phyloP scores from a whole-genome alignment of 352 stramenopile species.

The Globisporangium emineosum region DNA sequence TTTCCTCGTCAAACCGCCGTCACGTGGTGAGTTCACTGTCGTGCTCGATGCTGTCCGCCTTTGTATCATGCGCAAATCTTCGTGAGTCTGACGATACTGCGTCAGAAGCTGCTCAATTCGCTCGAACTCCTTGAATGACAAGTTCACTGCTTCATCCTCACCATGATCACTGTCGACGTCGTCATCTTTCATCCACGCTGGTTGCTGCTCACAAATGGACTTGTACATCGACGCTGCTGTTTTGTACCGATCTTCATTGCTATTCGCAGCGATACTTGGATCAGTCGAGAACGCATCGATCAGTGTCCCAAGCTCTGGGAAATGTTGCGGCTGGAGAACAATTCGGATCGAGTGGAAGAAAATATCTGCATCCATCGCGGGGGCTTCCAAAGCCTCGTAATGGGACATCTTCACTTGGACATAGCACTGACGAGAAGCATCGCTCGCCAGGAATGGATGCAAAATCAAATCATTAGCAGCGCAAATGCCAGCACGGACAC shows the following conservation, averaged over 20 bases:
- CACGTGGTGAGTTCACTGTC: conserved; percentile 8
- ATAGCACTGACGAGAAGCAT: conserved; percentile 65
- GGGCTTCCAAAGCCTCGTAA: conserved; percentile 68
- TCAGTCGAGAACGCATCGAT: conserved; percentile 58
- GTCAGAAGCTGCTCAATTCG: conserved; percentile 79
- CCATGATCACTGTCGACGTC: conserved; percentile 24
- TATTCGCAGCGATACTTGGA: conserved; percentile 6
- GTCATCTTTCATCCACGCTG: conserved; percentile 58
- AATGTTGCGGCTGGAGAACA: conserved; percentile 79
- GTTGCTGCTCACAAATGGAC: conserved; percentile 68
- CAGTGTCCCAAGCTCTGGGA: conserved; percentile 64
- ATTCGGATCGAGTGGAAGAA: conserved; percentile 83
- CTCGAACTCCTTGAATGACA: conserved; percentile 81
- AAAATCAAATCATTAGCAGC: conserved; percentile 40
- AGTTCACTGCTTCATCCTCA: conserved; percentile 32
- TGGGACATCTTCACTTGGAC: conserved; percentile 83
- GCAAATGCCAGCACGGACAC: conserved; percentile 23
- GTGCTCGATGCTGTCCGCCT: conserved; percentile 8
- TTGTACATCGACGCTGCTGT: conserved; percentile 58
- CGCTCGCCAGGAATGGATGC: conserved; percentile 68
- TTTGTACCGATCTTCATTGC: conserved; percentile 22
- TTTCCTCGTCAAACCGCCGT: conserved; percentile 29
- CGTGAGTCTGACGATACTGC: conserved; percentile 76
- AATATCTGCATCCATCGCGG: conserved; percentile 70
- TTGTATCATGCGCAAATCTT: conserved; percentile 46